Conservation (phyloP, 768 basidiomycete genomes). For the Lyophyllum shimeji region DNA sequence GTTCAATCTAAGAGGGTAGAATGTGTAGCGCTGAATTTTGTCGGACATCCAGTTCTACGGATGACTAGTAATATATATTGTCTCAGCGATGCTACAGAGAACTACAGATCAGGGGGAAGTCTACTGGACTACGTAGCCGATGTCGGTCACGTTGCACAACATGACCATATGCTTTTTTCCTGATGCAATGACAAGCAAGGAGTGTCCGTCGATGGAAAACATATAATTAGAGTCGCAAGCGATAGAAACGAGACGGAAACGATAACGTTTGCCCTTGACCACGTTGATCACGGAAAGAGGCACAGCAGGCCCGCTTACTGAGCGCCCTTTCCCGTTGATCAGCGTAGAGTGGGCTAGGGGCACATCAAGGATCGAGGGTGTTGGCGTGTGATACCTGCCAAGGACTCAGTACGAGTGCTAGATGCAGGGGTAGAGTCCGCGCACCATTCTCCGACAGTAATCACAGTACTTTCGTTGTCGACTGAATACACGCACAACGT, state of each 20-base stretch:
- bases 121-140: too few relatives aligned
- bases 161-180: too few relatives aligned
- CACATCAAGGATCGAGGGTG: conserved; percentile 18
- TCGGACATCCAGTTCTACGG: too few relatives aligned
- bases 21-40: too few relatives aligned
- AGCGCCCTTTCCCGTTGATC: conserved; percentile 44
- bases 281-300: conserved; percentile 38
- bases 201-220: conserved; percentile 12
- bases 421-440: neutral
- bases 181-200: conserved; percentile 30
- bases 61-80: too few relatives aligned
- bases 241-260: conserved; percentile 45
- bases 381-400: conserved; percentile 17
- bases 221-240: conserved; percentile 39
- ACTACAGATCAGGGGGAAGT: too few relatives aligned
- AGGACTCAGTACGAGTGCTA: neutral
- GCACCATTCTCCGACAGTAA: conserved; percentile 45
- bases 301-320: conserved; percentile 27
- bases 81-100: too few relatives aligned
- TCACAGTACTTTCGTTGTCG: conserved; percentile 26
- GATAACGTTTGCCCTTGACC: conserved; percentile 35
- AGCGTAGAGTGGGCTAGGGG: conserved; percentile 30
- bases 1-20: too few relatives aligned
- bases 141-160: too few relatives aligned
- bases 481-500: neutral